Percentiles rank a stretch among this genome's conserved stretches.
phyloP scores from a whole-genome alignment of 768 basidiomycete species.

The Coprinopsis sp. region DNA sequence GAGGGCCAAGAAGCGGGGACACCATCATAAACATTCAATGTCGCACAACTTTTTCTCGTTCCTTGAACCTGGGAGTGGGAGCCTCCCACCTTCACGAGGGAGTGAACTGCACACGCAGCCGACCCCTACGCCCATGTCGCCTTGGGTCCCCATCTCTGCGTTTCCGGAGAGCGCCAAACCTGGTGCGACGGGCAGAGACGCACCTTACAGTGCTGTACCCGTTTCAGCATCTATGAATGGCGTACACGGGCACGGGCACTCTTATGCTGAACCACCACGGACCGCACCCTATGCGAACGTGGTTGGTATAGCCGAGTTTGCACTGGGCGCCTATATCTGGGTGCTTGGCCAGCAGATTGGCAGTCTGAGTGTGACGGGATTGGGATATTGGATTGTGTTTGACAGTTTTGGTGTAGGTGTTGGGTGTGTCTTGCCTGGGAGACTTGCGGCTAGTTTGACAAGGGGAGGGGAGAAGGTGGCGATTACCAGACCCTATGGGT shows the following conservation, averaged over 20 bases:
- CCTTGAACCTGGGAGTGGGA: conserved; percentile 72
- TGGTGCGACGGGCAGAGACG: conserved; percentile 25
- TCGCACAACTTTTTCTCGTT: conserved; percentile 97
- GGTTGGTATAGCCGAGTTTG: conserved; percentile 43
- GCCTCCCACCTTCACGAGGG: conserved; percentile 6
- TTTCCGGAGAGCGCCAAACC: conserved; percentile 31
- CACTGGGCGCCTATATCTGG: conserved; percentile 77
- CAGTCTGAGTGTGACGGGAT: conserved; percentile 79
- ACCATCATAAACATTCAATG: conserved; percentile 90
- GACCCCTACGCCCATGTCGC: conserved; percentile 57
- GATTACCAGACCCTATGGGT: conserved; percentile 60
- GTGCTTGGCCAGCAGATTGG: conserved; percentile 84
- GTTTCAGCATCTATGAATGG: neutral
- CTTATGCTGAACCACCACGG: conserved; percentile 9
- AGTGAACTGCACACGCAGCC: conserved; percentile 47
- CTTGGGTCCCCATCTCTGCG: conserved; percentile 60
- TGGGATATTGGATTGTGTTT: conserved; percentile 97
- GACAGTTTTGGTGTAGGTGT: conserved; percentile 80
- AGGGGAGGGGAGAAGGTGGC: conserved; percentile 26
- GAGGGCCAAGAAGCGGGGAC: conserved; percentile 42
- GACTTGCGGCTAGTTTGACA: conserved; percentile 26
- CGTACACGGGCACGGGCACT: neutral
- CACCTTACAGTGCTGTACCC: conserved; percentile 15
- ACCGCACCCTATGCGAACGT: conserved; percentile 21
- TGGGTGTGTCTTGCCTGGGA: conserved; percentile 40